phyloP scores from a whole-genome alignment of 2,329 filamentous ascomycete species.

The Fusarium odoratissimum region DNA sequence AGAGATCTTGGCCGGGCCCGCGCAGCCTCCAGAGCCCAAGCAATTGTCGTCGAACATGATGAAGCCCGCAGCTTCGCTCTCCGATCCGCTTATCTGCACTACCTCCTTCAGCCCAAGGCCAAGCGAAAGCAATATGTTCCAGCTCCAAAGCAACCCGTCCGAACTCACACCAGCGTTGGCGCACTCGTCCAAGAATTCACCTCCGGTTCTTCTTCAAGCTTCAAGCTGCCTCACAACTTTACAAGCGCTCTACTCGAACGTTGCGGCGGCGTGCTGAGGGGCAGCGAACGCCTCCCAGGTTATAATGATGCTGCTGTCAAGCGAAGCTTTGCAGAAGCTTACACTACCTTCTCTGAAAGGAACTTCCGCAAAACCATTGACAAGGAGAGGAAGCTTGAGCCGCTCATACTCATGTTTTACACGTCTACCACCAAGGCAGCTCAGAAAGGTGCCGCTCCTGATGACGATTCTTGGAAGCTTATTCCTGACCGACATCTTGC shows the following conservation, averaged over 20 bases:
- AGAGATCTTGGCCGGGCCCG: constrained; percentile 56
- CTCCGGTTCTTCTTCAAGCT: constrained; percentile 59
- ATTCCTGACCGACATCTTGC: constrained; percentile 95
- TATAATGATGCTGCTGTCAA: constrained; percentile 93
- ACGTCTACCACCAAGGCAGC: constrained; percentile 89
- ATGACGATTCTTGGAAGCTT: constrained; percentile 90
- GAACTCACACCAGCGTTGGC: constrained; percentile 78
- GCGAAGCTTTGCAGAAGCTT: constrained; percentile 92
- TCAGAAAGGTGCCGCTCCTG: constrained; percentile 77
- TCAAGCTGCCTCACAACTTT: constrained; percentile 70
- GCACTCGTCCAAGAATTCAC: constrained; percentile 91
- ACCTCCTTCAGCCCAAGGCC: constrained; percentile 90
- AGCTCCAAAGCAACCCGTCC: constrained; percentile 69
- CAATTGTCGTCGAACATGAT: constrained; percentile 69
- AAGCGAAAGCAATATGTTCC: constrained; percentile 90
- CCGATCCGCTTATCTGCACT: constrained; percentile 89
- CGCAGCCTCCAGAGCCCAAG: constrained; percentile 59
- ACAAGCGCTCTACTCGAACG: constrained; percentile 71
- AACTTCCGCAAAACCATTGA: constrained; percentile 91
- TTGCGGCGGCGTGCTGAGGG: constrained; percentile 82
- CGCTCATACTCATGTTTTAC: constrained; percentile 95
- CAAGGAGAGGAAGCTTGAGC: constrained; percentile 92
- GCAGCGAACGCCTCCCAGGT: constrained; percentile 85
- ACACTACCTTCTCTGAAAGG: constrained; percentile 91
- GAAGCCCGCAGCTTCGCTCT: constrained; percentile 94